Percentiles rank a stretch among this genome's conserved stretches.
Evolutionary conservation across 2,329 filamentous ascomycete species (phyloP).

Genomic region (Sphaerostilbella broomeana): DNA sequence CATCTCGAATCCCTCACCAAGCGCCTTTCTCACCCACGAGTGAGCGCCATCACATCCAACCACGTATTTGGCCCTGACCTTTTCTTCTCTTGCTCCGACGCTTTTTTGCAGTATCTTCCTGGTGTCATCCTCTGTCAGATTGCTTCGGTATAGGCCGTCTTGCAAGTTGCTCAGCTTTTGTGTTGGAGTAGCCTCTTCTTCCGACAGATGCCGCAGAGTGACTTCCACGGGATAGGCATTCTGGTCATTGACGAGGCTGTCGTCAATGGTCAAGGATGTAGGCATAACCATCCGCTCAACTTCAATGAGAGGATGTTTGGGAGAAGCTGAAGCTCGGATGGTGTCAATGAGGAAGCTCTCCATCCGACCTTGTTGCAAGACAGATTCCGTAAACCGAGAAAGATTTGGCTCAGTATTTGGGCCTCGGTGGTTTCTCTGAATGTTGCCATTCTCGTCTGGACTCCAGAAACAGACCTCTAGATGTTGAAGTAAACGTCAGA

Average conservation of each 20-base stretch:
- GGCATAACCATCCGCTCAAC: constrained; percentile 58
- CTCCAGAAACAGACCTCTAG: constrained; percentile 43
- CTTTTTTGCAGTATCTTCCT: constrained; percentile 38
- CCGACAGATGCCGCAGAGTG: constrained; percentile 48
- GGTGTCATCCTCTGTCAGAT: constrained; percentile 50
- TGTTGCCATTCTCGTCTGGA: constrained; percentile 49
- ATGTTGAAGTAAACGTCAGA: not conserved
- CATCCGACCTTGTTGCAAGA: constrained; percentile 65
- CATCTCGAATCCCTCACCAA: constrained; percentile 45
- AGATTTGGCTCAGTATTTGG: constrained; percentile 55
- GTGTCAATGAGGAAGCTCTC: constrained; percentile 61
- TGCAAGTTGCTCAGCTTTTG: constrained; percentile 26
- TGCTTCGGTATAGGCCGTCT: constrained; percentile 55
- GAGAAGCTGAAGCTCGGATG: constrained; percentile 46
- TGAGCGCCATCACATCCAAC: constrained; percentile 64
- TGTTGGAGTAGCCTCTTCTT: constrained; percentile 49
- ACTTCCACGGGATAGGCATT: constrained; percentile 56
- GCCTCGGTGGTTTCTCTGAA: constrained; percentile 54
- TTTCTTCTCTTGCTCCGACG: constrained; percentile 21
- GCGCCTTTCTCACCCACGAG: constrained; percentile 54
- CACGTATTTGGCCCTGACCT: constrained; percentile 46
- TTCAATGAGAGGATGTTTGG: constrained; percentile 27
- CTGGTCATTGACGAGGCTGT: constrained; percentile 40
- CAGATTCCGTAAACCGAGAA: constrained; percentile 57
- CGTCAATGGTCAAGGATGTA: constrained; percentile 47